These are phyloP conservation scores for Sarcodon sp. DNA, from an alignment of 768 basidiomycete species.

Conservation along the genomic window DNA sequence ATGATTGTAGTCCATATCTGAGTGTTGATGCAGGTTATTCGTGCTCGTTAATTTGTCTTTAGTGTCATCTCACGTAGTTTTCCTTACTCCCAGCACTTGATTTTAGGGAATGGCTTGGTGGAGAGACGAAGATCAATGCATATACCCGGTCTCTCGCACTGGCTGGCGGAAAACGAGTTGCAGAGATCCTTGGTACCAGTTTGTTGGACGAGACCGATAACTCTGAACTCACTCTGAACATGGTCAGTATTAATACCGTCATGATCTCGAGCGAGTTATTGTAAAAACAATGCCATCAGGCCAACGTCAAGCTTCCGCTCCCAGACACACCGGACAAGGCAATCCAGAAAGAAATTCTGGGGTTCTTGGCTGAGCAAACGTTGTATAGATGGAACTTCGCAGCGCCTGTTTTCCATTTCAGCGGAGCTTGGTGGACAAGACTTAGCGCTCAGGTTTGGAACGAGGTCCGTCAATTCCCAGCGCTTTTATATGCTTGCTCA, in stretches of 20 bases:
- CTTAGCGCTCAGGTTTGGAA: slow-evolving; percentile 23
- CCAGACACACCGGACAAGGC: slow-evolving; percentile 10
- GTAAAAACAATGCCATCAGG: slow-evolving; percentile 10
- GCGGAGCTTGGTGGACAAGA: slow-evolving; percentile 21
- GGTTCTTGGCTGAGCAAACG: slow-evolving; percentile 11
- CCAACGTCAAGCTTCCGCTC: slow-evolving; percentile 28
- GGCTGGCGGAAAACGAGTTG: slow-evolving; percentile 47
- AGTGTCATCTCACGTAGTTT: background rate
- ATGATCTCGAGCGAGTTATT: background rate
- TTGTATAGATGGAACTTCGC: slow-evolving; percentile 17
- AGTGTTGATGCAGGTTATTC: slow-evolving; percentile 38
- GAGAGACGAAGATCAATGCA: slow-evolving; percentile 55
- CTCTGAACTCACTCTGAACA: slow-evolving; percentile 48
- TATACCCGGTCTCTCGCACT: slow-evolving; percentile 64
- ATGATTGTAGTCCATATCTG: slow-evolving; percentile 39
- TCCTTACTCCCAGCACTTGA: slow-evolving; percentile 38
- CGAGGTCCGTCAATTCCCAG: slow-evolving; percentile 14
- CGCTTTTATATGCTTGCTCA: background rate
- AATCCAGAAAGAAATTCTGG: slow-evolving; percentile 4
- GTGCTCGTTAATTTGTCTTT: background rate
- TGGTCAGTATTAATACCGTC: slow-evolving; percentile 36
- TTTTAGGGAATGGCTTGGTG: slow-evolving; percentile 64
- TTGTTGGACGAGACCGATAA: slow-evolving; percentile 43
- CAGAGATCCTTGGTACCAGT: slow-evolving; percentile 44
- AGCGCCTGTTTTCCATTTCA: slow-evolving; percentile 15